Conservation (phyloP, 495 filamentous ascomycete species). For the Penicillium coprophilum region DNA sequence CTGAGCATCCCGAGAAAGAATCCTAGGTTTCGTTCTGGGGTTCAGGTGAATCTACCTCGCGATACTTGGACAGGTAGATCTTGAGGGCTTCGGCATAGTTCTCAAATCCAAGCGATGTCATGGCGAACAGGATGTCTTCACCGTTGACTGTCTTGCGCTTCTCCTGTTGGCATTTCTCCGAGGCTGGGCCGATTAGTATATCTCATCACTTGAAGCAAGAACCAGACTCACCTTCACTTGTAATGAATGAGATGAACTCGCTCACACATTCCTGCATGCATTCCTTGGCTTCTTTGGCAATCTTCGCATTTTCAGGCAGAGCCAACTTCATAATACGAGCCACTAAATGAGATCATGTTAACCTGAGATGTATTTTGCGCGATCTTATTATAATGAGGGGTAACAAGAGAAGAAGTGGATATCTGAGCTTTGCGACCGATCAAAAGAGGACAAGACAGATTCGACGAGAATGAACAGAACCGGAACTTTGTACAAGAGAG, state of each 20-base stretch:
- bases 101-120: conserved; percentile 98
- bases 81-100: conserved; percentile 98
- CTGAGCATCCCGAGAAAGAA: too few relatives aligned
- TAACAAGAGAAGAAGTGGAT: conserved; percentile 1
- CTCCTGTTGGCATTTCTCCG: conserved; percentile 98
- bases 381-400: neutral
- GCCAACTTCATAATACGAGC: conserved; percentile 99
- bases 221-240: conserved; percentile 62
- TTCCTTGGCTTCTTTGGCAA: conserved; percentile 98
- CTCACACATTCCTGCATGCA: conserved; percentile 99
- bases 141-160: conserved; percentile 99
- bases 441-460: neutral
- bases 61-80: conserved; percentile 96
- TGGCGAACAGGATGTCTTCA: conserved; percentile 97
- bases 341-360: conserved; percentile 46
- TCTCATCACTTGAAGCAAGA: neutral
- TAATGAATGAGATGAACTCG: conserved; percentile 99
- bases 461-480: neutral
- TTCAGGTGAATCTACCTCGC: conserved; percentile 50
- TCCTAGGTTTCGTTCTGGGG: too few relatives aligned
- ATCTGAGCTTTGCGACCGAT: conserved; percentile 1
- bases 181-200: conserved; percentile 49
- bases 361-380: too few relatives aligned
- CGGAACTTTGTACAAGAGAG: neutral
- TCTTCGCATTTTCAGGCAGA: conserved; percentile 97